Base-by-base conservation (phyloP, 805 yeast genomes). In the Saccharomycopsis olivae region DNA sequence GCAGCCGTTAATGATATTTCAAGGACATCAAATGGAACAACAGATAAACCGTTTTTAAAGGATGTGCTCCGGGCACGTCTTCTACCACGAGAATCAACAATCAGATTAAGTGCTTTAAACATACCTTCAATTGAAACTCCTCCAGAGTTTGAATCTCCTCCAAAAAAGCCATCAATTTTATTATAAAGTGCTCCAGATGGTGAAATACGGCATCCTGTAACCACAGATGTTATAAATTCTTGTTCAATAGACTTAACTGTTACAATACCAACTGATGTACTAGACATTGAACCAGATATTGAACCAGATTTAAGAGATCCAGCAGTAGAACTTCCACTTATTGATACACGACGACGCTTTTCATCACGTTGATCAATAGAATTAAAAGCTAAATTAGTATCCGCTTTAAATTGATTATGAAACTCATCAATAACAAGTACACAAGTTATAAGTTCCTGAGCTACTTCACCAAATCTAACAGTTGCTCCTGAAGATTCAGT, bases 41-140 rank as follows among this genome's bases (percentile, higher is more conserved):
- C 13, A 11, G 37, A 36, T 20, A 40, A 27, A 5, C 47, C 47
- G 28, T 36, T 44, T 29, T 44, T 44, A 23, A 44, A 44, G 2
- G 39, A 33, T 2, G 27, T 6, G 5, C 34, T 17, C 5, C 15
- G 15, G 13, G 14, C 13, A 15, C 25, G 28, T 24, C 33, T 29
- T n/a, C 29, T 35, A 9, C 21, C 33, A 28, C 30, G 30, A n/a
- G n/a, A n/a, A n/a, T n/a, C n/a, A n/a, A n/a, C n/a, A n/a, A n/a
- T n/a, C n/a, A n/a, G n/a, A n/a, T n/a, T n/a, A n/a, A n/a, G n/a
- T n/a, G n/a, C n/a, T n/a, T n/a, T n/a, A n/a, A n/a, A n/a, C n/a
- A n/a, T n/a, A 28, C 14, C 5, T 31, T 9, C 6, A 33, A 10
- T 18, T 6, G 36, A 25, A 13, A 35, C 46, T n/a, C 38, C 14